Conservation (phyloP, 768 basidiomycete species). For the Scleroderma citrinum region DNA sequence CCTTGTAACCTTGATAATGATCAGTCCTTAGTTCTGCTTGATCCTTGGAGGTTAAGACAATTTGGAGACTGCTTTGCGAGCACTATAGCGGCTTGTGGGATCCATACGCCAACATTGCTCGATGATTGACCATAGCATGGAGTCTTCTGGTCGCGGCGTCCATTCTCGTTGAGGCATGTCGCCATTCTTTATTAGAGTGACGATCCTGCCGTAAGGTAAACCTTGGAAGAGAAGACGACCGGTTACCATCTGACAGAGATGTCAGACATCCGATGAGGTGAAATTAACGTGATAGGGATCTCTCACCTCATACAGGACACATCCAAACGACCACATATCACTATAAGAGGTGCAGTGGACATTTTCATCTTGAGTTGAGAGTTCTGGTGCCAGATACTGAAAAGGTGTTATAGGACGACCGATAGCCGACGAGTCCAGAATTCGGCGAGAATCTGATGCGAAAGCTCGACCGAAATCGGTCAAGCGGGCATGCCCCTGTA, state of each 20-base stretch:
- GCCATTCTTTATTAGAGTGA: background rate
- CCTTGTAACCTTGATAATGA: too few relatives aligned
- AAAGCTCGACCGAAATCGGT: constrained; percentile 25
- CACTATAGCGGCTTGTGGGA: background rate
- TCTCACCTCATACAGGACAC: constrained; percentile 26
- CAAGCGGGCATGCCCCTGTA: constrained; percentile 11
- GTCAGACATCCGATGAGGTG: background rate
- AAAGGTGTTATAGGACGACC: constrained; percentile 8
- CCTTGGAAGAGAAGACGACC: constrained; percentile 11
- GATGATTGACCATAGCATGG: background rate
- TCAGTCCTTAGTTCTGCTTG: background rate
- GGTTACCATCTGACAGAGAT: constrained; percentile 13
- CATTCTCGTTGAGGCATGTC: background rate
- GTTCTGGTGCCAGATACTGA: constrained; percentile 25
- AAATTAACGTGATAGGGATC: background rate
- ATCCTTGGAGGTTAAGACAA: background rate
- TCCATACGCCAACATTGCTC: background rate
- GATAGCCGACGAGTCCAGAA: constrained; percentile 19
- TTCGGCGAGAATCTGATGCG: constrained; percentile 17
- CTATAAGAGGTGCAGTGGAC: constrained; percentile 9
- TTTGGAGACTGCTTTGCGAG: background rate
- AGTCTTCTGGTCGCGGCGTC: background rate
- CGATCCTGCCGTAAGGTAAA: background rate
- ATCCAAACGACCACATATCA: constrained; percentile 25
- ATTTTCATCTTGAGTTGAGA: constrained; percentile 5